Evolutionary conservation across 768 basidiomycete genomes (phyloP), one percentile per base, ranked within the genome.

Genomic region (Tephrocybe sp.): DNA sequence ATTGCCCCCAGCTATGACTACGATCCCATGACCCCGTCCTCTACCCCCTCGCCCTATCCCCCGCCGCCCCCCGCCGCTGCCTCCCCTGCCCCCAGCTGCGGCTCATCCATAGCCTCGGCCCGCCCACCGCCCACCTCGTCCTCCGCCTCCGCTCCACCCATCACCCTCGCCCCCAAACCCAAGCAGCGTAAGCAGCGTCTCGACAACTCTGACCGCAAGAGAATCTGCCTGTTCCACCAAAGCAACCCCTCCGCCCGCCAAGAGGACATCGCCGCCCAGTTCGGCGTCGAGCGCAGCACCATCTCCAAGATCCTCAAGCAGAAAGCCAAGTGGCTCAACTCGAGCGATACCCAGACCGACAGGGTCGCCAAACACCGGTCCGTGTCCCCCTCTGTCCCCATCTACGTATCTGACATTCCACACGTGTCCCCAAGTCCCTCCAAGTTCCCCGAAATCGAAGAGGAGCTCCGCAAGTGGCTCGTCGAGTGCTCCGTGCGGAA

Each of bases 301-400:
- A 86, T 95, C 67, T 90, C 88, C 70, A 94, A 95, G 71, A 93
- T 93, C 56, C 76, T 94, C 58, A 93, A 93, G 68, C 73, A 87
- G 62, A 91, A 88, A 68, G 75, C 77, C n/a, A 81, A 83, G 57
- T 95, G 91, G 92, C 71, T 93, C 63, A 83, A 78, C 57, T 76
- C 88, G 34, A 75, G 78, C 12, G 78, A 78, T 49, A 78, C 83
- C 61, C 79, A 80, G 51, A 76, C 74, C 52, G 72, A 80, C 54
- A 76, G 77, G 45, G 74, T 83, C 51, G 77, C 84, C n/a, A 88
- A 88, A 63, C 81, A 88, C 63, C 78, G 89, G 88, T 86, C 65
- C 8, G 34, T 36, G 20, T 20, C 18, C 5, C n/a, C 20, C 4
- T 18, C 18, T 21, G 3, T 36, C 38, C 7, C 17, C 18, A 15